Evolutionary conservation across 495 filamentous ascomycete species (phyloP), one percentile per base, ranked within the genome.

Genomic region (Neurospora tetraspora): DNA sequence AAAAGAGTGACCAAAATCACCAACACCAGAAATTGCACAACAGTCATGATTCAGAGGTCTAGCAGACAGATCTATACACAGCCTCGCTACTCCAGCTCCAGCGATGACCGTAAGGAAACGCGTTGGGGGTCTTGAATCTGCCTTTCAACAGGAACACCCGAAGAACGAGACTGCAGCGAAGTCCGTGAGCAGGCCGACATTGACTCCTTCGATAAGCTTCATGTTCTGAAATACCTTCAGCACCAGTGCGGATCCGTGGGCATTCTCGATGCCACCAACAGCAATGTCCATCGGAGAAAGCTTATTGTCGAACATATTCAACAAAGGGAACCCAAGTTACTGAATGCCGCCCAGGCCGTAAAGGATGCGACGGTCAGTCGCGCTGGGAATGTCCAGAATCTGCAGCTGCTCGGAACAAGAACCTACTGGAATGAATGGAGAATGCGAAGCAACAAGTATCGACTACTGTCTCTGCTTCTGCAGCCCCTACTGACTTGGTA

Each of bases 251-350:
- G 95, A 47, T 93, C 93, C 69, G 91, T 99, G n/a, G 95, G 96
- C n/a, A 98, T 98, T 74, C 87, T 98, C 18, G 94, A 97, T 83
- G 95, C 95, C 10, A 98, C 96, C 3, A 99, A 99, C 83, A 97
- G 94, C 82, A 98, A 94, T 0, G 85, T 94, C 71, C 87, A 92
- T 71, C 90, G 96, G 20, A 87, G 96, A 59, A 91, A 96, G 80
- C 87, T 91, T 3, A 86, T 99, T 31, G 92, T 97, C 73, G 88
- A 94, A 43, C 89, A 90, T 72, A 92, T 99, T 77, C 91, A 93
- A 70, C 83, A 90, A 68, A 88, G 92, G 68, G 94, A 96, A 73
- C 94, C 95, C 6, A 91, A 91, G 53, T 84, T 99, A 37, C 43
- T 45, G 5, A 12, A 53, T 23, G 45, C 11, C 20, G 10, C 10